Conservation (phyloP, 352 stramenopile species). For the Peronosclerospora sorghi region DNA sequence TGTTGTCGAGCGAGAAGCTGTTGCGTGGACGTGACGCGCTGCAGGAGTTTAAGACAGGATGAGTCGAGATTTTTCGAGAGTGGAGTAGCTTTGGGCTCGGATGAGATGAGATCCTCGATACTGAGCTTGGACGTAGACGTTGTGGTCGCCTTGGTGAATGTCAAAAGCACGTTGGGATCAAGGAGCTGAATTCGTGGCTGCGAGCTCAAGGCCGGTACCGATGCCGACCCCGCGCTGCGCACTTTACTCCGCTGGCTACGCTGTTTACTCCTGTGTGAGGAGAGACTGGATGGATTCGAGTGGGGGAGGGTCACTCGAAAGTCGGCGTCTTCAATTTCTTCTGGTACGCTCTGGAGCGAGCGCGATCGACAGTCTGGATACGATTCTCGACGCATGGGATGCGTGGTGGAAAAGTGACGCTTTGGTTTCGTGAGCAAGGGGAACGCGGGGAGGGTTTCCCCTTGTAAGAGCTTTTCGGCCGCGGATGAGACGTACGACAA, state of each 20-base stretch:
- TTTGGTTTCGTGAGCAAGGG: slow-evolving; percentile 15
- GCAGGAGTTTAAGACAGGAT: slow-evolving; percentile 41
- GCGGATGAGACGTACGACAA: slow-evolving; percentile 50
- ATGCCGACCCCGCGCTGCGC: slow-evolving; percentile 6
- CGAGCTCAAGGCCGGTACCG: slow-evolving; percentile 3
- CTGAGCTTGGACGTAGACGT: slow-evolving; percentile 13
- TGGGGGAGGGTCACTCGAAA: slow-evolving; percentile 14
- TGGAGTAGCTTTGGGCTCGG: slow-evolving; percentile 3
- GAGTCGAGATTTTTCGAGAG: slow-evolving; percentile 10
- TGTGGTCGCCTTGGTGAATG: slow-evolving; percentile 7
- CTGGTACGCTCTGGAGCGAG: slow-evolving; percentile 31
- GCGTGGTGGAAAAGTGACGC: slow-evolving; percentile 9
- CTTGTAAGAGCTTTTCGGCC: slow-evolving; percentile 39
- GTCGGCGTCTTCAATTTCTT: slow-evolving; percentile 34
- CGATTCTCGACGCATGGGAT: slow-evolving; percentile 13
- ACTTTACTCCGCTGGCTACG: slow-evolving; percentile 7
- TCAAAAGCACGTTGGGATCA: slow-evolving; percentile 16
- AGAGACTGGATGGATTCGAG: slow-evolving; percentile 18
- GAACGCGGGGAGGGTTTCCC: slow-evolving; percentile 4
- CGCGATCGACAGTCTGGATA: slow-evolving; percentile 20
- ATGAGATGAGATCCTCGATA: slow-evolving; percentile 20
- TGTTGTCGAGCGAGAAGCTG: slow-evolving; percentile 50
- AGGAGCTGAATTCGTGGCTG: slow-evolving; percentile 22
- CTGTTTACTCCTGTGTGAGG: slow-evolving; percentile 7
- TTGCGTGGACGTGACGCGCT: slow-evolving; percentile 55